phyloP scores from a whole-genome alignment of 73 alveolate genomes.

The Urostyla sp. region DNA sequence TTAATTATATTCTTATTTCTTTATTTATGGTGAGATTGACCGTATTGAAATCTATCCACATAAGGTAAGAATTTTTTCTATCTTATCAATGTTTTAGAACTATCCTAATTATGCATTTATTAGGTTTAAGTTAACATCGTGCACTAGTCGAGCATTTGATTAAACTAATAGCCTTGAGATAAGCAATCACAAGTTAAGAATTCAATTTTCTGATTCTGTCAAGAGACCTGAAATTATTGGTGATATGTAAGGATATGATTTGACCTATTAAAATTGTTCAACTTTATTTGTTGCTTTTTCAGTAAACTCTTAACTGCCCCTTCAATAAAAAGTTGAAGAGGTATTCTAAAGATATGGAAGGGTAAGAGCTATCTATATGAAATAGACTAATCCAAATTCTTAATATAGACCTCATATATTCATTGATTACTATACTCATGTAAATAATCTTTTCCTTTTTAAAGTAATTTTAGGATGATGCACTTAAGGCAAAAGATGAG shows the following conservation, averaged over 20 bases:
- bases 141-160: slow-evolving; percentile 62
- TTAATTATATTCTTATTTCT: slow-evolving; percentile 70
- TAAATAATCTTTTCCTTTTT: background rate
- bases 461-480: slow-evolving; percentile 26
- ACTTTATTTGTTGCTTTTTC: slow-evolving; percentile 42
- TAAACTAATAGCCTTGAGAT: slow-evolving; percentile 41
- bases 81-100: too few species aligned
- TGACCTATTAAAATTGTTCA: slow-evolving; percentile 71
- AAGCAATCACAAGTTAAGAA: slow-evolving; percentile 64
- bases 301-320: slow-evolving; percentile 41
- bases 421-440: slow-evolving; percentile 55
- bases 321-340: slow-evolving; percentile 47
- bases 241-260: slow-evolving; percentile 68
- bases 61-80: slow-evolving; percentile 61
- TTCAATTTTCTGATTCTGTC: slow-evolving; percentile 47
- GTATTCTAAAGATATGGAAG: slow-evolving; percentile 50
- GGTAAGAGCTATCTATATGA: slow-evolving; percentile 58
- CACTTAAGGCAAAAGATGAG: slow-evolving; percentile 40
- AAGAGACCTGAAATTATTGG: slow-evolving; percentile 70
- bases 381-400: slow-evolving; percentile 43
- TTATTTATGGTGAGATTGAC: slow-evolving; percentile 78
- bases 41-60: slow-evolving; percentile 67
- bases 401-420: slow-evolving; percentile 59
- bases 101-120: slow-evolving; percentile 71
- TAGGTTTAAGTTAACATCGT: slow-evolving; percentile 55